phyloP scores from a whole-genome alignment of 1,284 basidiomycete species.

The Rhodotorula sp. region DNA sequence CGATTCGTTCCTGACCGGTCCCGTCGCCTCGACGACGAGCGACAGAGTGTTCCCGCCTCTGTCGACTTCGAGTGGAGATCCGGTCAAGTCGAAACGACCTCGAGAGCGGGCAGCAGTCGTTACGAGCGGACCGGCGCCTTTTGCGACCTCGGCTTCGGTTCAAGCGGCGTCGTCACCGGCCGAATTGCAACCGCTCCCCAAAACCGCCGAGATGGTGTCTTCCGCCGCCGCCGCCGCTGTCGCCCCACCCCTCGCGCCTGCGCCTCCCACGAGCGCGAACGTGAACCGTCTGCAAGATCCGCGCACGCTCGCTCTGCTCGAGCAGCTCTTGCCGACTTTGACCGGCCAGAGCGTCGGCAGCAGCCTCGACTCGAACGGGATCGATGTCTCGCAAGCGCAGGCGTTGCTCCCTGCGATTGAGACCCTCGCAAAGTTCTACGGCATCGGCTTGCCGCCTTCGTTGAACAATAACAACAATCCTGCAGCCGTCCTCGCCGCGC shows the following conservation, averaged over 20 bases:
- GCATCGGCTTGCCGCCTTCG: conserved; percentile 8
- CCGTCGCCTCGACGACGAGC: neutral
- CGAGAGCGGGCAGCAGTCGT: conserved; percentile 6
- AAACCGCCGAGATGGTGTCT: neutral
- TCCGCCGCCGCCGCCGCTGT: neutral
- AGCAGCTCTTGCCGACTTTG: conserved; percentile 27
- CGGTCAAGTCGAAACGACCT: conserved; percentile 34
- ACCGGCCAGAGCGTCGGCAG: neutral
- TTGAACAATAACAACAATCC: neutral
- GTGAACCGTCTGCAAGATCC: conserved; percentile 21
- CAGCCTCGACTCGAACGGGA: neutral
- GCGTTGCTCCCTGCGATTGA: conserved; percentile 23
- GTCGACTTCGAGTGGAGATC: conserved; percentile 18
- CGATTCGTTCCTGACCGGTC: conserved; percentile 7
- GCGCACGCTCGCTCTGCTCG: conserved; percentile 26
- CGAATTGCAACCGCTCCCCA: too few relatives aligned
- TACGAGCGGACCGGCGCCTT: neutral
- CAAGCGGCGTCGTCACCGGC: neutral
- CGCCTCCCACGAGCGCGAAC: neutral
- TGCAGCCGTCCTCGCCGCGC: neutral
- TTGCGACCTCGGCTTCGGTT: neutral
- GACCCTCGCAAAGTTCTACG: conserved; percentile 34
- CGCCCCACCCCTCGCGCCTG: neutral
- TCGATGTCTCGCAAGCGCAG: conserved; percentile 12
- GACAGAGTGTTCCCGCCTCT: neutral